Evolutionary conservation across 2,329 filamentous ascomycete species (phyloP).

Genomic region (Penicillium sp.): DNA sequence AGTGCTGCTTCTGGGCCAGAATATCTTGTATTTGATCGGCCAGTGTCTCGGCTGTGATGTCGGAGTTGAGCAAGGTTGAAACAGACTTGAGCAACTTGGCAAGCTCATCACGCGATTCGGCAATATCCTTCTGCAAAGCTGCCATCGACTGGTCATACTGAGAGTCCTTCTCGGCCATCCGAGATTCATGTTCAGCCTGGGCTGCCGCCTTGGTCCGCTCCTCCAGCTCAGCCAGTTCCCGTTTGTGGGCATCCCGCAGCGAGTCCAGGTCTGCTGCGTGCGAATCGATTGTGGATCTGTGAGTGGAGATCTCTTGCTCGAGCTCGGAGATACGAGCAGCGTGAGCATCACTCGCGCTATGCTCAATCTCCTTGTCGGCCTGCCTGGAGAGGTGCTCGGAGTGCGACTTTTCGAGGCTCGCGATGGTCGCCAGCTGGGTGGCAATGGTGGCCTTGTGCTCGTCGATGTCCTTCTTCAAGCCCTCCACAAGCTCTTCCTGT

Average conservation of each 20-base stretch:
- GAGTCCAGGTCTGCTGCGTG: constrained; percentile 51
- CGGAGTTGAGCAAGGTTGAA: constrained; percentile 39
- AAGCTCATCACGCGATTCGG: constrained; percentile 61
- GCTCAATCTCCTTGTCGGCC: constrained; percentile 53
- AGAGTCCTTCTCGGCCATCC: constrained; percentile 48
- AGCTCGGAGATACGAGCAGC: constrained; percentile 48
- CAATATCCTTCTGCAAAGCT: constrained; percentile 56
- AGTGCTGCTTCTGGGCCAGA: constrained; percentile 39
- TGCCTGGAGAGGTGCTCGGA: constrained; percentile 60
- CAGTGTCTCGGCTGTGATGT: constrained; percentile 50
- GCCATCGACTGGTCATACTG: constrained; percentile 56
- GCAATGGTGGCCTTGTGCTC: constrained; percentile 71
- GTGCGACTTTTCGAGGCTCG: constrained; percentile 68
- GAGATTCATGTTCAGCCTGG: constrained; percentile 35
- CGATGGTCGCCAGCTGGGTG: constrained; percentile 62
- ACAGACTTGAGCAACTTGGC: constrained; percentile 60
- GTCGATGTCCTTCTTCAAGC: constrained; percentile 68
- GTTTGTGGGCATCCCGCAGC: constrained; percentile 50
- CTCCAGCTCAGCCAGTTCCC: constrained; percentile 39
- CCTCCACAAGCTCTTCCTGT: constrained; percentile 56
- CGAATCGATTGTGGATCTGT: constrained; percentile 50
- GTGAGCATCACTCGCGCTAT: constrained; percentile 44
- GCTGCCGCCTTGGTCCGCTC: constrained; percentile 33
- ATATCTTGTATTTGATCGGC: constrained; percentile 59
- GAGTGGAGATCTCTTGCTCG: constrained; percentile 52